Evolutionary conservation across 306 rosid species (phyloP).

Genomic region (Inga oerstediana): DNA sequence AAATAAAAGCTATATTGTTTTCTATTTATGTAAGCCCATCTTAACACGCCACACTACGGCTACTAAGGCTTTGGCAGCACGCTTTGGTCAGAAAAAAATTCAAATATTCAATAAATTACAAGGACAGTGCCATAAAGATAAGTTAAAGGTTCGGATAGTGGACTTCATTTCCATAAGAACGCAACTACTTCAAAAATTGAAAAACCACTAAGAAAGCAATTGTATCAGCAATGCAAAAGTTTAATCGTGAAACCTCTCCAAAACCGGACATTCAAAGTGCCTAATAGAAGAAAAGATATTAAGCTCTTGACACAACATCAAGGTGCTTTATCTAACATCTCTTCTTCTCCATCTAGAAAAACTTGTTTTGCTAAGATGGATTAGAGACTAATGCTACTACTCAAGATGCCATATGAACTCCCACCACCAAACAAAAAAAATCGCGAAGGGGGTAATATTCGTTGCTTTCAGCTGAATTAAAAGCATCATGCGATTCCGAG

Average conservation of each 20-base stretch:
- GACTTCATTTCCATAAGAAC: neutral
- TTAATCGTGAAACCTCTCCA: slow-evolving; percentile 3
- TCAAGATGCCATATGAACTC: neutral
- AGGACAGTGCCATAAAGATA: neutral
- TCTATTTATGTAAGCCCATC: neutral
- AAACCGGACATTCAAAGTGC: neutral
- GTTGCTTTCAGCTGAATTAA: neutral
- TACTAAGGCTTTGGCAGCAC: neutral
- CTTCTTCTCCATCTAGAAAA: neutral
- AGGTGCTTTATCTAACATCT: neutral
- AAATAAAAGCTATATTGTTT: neutral
- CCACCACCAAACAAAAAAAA: neutral
- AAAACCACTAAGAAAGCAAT: neutral
- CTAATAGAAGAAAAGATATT: neutral
- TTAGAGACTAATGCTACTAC: neutral
- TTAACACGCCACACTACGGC: neutral
- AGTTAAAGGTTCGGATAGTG: neutral
- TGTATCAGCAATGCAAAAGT: neutral
- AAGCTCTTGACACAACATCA: neutral
- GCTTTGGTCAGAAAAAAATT: neutral
- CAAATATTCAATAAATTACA: neutral
- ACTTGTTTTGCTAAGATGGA: neutral
- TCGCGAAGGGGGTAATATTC: neutral
- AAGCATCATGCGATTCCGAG: neutral
- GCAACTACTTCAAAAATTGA: neutral